A percentile compares a stretch with the other conserved stretches of the same genome.
phyloP scores from a whole-genome alignment of 1,284 basidiomycete genomes.

The Ceratobasidium sp. region DNA sequence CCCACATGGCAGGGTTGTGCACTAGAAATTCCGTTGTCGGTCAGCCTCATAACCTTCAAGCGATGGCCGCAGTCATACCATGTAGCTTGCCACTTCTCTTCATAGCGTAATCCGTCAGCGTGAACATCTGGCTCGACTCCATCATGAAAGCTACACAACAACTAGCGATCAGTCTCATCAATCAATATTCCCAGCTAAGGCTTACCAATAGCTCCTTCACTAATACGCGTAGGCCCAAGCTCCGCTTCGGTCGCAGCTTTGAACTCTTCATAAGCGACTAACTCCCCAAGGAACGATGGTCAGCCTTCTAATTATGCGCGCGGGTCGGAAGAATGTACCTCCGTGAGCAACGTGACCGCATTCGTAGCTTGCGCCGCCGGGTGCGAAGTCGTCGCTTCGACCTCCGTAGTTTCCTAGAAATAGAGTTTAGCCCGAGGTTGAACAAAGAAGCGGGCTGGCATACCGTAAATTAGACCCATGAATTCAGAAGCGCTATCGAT shows the following conservation, averaged over 20 bases:
- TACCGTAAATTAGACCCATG: constrained; percentile 72
- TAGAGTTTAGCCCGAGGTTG: not conserved
- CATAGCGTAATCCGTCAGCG: constrained; percentile 73
- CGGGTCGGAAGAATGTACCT: constrained; percentile 1
- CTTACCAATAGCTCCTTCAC: constrained; percentile 69
- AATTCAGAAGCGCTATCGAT: constrained; percentile 61
- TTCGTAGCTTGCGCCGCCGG: constrained; percentile 72
- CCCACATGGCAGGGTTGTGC: constrained; percentile 74
- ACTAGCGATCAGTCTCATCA: not conserved
- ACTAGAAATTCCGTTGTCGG: constrained; percentile 54
- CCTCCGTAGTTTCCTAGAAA: constrained; percentile 62
- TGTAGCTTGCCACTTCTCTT: constrained; percentile 69
- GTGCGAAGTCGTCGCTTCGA: constrained; percentile 70
- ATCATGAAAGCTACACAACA: constrained; percentile 70
- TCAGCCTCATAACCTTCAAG: not conserved
- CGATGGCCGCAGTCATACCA: constrained; percentile 56
- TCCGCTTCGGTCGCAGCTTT: constrained; percentile 67
- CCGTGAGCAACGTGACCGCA: constrained; percentile 46
- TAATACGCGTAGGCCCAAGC: constrained; percentile 65
- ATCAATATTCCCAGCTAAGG: not conserved
- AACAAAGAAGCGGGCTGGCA: constrained; percentile 6
- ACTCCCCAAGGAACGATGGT: constrained; percentile 4
- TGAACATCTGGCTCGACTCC: constrained; percentile 72
- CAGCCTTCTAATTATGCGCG: not conserved
- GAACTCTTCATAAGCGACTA: constrained; percentile 69